Evolutionary conservation across 257 asterid species (phyloP).

Genomic region (Fraxinus pennsylvanica): DNA sequence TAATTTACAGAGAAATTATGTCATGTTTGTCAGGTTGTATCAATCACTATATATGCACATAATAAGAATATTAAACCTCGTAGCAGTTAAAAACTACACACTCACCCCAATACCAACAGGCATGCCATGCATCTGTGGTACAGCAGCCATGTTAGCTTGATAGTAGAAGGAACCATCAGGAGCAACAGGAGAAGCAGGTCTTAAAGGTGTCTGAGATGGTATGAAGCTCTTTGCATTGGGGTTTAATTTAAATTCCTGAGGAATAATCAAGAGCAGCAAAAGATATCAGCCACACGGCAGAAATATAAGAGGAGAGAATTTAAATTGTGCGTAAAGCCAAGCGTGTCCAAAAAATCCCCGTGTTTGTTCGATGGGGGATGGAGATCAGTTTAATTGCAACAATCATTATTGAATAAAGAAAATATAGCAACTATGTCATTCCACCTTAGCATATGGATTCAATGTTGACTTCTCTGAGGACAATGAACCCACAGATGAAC

Average conservation of each 20-base stretch:
- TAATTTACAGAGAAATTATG: slow-evolving; percentile 8
- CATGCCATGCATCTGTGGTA: slow-evolving; percentile 83
- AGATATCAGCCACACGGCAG: neutral
- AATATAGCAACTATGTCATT: neutral
- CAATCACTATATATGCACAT: slow-evolving; percentile 2
- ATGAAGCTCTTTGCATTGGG: slow-evolving; percentile 84
- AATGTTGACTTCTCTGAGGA: slow-evolving; percentile 85
- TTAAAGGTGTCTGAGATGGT: slow-evolving; percentile 68
- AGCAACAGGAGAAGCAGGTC: slow-evolving; percentile 82
- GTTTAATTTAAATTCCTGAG: slow-evolving; percentile 86
- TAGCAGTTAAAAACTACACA: slow-evolving; percentile 21
- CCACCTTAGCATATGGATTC: slow-evolving; percentile 95
- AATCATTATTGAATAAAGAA: slow-evolving; percentile 8
- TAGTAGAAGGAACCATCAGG: slow-evolving; percentile 86
- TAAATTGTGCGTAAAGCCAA: neutral
- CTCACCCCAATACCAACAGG: slow-evolving; percentile 88
- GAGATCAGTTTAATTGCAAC: slow-evolving; percentile 4
- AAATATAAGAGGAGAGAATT: neutral
- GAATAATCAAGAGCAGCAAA: slow-evolving; percentile 26
- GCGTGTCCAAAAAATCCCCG: neutral
- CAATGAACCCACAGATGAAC: slow-evolving; percentile 82
- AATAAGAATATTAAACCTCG: slow-evolving; percentile 5
- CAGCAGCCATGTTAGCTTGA: slow-evolving; percentile 65
- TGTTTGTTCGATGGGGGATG: neutral
- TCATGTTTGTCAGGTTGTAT: neutral